Evolutionary conservation across 2,329 filamentous ascomycete genomes (phyloP).

Genomic region (Fusarium decemcellulare): DNA sequence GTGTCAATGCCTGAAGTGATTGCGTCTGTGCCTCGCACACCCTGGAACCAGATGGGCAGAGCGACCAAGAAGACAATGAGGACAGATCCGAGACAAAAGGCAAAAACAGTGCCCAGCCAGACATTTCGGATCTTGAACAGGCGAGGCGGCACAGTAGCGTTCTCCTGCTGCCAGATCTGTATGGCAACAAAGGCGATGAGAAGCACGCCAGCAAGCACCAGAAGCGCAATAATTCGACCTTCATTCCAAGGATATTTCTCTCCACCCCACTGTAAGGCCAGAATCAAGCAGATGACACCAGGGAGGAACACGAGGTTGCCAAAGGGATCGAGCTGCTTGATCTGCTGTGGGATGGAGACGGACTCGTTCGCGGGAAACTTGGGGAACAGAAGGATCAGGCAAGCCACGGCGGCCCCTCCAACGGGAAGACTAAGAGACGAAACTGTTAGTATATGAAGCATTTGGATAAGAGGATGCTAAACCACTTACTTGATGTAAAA

Average conservation of each 20-base stretch:
- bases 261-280: slow-evolving; percentile 7
- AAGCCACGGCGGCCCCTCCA: neutral
- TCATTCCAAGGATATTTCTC: neutral
- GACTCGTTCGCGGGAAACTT: neutral
- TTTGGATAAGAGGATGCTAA: too few species aligned
- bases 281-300: neutral
- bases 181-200: slow-evolving; percentile 8
- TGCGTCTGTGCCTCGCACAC: slow-evolving; percentile 52
- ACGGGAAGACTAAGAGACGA: neutral
- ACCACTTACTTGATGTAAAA: neutral
- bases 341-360: too few species aligned
- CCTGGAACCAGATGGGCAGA: slow-evolving; percentile 66
- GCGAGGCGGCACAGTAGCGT: slow-evolving; percentile 6
- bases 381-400: neutral
- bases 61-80: slow-evolving; percentile 51
- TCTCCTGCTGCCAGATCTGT: slow-evolving; percentile 6
- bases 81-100: neutral
- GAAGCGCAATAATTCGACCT: neutral
- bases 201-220: slow-evolving; percentile 1
- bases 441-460: too few species aligned
- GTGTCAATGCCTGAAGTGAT: slow-evolving; percentile 42
- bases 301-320: too few species aligned
- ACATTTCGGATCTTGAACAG: slow-evolving; percentile 2
- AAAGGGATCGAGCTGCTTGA: too few species aligned
- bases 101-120: slow-evolving; percentile 4